Base-by-base conservation (phyloP, 768 basidiomycete species). In the Tylopilus rubrobrunneus region DNA sequence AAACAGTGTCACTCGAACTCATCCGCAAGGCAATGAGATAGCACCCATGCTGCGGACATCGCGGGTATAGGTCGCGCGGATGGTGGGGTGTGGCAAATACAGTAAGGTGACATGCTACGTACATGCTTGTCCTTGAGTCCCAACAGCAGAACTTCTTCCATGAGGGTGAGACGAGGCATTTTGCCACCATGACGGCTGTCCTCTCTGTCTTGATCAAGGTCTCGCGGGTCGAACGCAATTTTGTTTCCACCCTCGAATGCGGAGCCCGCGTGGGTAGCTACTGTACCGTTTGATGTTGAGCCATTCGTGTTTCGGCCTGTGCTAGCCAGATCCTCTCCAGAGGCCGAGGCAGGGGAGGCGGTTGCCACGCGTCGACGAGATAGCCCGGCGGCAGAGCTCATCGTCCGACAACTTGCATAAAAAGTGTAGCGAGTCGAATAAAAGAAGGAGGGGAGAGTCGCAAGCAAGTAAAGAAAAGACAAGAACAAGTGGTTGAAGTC, bases 81-180 rank as follows among this genome's bases (percentile, higher is more conserved):
- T 45, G 49, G 45, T 40, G 48, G 54, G 48, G 48, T 43, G 52
- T 12, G 52, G 45, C 25, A 37, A 31, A 53, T n/a, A 21, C 40
- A 57, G n/a, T 4, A 31, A 41, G 12, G 28, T n/a, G 46, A 25
- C 23, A 21, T 37, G 55, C 19, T 25, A 73, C 79, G 21, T 62
- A 93, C 93, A 76, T 96, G 93, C 67, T 94, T 95, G 74, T 98
- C 97, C 71, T 98, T 98, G 53, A 99, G 75, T 5, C 97, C 97
- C 12, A 99, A 73, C 52, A 99, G 71, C 56, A 98, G 74, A 7
- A 99, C 86, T 75, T 99, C 97, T 75, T 99, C 97, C 89, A 98
- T 90, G 52, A 99, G 80, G 25, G 97, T 99, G 62, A 99, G 74
- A 53, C 78, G 78, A 3, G 97, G 97, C 71, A 87, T 79, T 71